phyloP scores from a whole-genome alignment of 306 rosid genomes.

The Malus asiatica region DNA sequence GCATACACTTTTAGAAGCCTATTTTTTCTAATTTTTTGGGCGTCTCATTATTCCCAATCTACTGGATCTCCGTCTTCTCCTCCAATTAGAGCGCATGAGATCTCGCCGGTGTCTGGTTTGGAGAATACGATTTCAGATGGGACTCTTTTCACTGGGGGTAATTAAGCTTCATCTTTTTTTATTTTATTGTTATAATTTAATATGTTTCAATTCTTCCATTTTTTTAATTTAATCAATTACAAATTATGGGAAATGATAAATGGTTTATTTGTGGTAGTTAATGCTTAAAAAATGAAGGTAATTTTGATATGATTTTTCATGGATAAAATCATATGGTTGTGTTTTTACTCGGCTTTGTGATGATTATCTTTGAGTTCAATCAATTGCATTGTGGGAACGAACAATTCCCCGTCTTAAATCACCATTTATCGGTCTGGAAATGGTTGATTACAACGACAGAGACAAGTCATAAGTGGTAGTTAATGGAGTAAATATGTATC shows the following conservation, averaged over 20 bases:
- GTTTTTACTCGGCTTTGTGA: background rate
- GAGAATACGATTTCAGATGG: conserved; percentile 43
- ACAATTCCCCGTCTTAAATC: background rate
- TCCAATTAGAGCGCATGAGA: no score
- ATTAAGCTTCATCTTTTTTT: no score
- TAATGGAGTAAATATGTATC: background rate
- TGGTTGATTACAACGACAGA: background rate
- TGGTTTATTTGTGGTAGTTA: no score
- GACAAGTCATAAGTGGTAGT: background rate
- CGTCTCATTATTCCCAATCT: no score
- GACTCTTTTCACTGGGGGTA: conserved; percentile 84
- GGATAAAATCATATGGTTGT: no score
- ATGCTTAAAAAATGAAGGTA: no score
- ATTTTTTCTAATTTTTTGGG: no score
- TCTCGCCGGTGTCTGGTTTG: no score
- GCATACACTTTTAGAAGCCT: no score
- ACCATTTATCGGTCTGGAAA: background rate
- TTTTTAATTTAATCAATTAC: background rate
- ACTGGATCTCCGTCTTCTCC: no score
- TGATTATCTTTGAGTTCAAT: background rate
- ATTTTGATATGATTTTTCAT: no score
- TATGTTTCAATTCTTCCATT: background rate
- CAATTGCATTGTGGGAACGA: background rate
- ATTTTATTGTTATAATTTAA: background rate
- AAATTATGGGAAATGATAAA: no score